Conservation (phyloP, 345 rosid genomes). For the Triadica sebifera region DNA sequence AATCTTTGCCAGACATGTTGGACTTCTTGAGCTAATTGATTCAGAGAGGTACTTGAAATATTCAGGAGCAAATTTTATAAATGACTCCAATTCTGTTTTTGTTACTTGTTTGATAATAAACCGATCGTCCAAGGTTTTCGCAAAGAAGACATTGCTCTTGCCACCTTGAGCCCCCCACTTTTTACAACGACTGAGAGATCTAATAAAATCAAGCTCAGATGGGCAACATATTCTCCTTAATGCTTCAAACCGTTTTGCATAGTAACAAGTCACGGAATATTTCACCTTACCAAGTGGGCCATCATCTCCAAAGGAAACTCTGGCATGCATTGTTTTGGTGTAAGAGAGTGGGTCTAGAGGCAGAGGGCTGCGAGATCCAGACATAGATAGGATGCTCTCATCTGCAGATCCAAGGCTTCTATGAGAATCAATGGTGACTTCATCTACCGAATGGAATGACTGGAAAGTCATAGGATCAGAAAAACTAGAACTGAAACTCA, state of each 20-base stretch:
- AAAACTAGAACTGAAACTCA: constrained; percentile 43
- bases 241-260: constrained; percentile 78
- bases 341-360: constrained; percentile 62
- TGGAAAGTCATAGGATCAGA: constrained; percentile 44
- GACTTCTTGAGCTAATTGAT: constrained; percentile 75
- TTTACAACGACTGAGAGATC: constrained; percentile 96
- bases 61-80: constrained; percentile 79
- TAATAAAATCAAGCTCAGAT: constrained; percentile 76
- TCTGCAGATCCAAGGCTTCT: constrained; percentile 59
- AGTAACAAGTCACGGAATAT: constrained; percentile 83
- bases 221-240: constrained; percentile 80
- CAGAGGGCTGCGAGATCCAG: constrained; percentile 60
- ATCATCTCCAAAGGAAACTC: constrained; percentile 69
- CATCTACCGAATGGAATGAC: constrained; percentile 50
- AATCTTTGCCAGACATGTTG: constrained; percentile 96
- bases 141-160: constrained; percentile 98
- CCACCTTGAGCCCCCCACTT: constrained; percentile 99
- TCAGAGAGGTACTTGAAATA: constrained; percentile 81
- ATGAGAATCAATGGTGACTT: constrained; percentile 41
- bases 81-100: constrained; percentile 94
- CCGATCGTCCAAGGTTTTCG: constrained; percentile 93
- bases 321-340: constrained; percentile 67
- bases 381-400: constrained; percentile 51
- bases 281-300: constrained; percentile 65
- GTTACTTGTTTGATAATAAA: constrained; percentile 96